These are phyloP conservation scores for Phytopythium ostracodes DNA, from an alignment of 352 stramenopile genomes.

Conservation along the genomic window DNA sequence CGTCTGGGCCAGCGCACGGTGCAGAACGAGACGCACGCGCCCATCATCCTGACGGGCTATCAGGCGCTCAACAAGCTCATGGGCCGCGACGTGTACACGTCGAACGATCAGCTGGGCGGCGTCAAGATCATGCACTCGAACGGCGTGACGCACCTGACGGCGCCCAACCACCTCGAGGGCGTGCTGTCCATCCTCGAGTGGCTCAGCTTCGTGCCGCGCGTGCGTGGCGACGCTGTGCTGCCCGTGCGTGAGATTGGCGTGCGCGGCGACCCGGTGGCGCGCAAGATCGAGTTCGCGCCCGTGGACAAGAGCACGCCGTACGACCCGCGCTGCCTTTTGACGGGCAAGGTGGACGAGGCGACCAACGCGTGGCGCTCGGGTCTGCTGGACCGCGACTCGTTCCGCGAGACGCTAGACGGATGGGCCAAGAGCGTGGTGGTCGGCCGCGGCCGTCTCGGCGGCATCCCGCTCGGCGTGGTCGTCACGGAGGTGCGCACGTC, in stretches of 20 bases:
- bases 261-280: slow-evolving; percentile 77
- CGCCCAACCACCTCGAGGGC: slow-evolving; percentile 96
- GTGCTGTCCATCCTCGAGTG: slow-evolving; percentile 96
- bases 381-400: slow-evolving; percentile 98
- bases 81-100: slow-evolving; percentile 99
- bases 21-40: slow-evolving; percentile 96
- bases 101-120: slow-evolving; percentile 99
- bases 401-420: slow-evolving; percentile 96
- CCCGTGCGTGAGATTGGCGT: slow-evolving; percentile 83
- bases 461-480: slow-evolving; percentile 98
- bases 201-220: slow-evolving; percentile 98
- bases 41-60: slow-evolving; percentile 99
- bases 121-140: slow-evolving; percentile 99
- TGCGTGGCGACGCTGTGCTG: slow-evolving; percentile 64
- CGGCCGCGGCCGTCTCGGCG: slow-evolving; percentile 95
- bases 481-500: slow-evolving; percentile 98
- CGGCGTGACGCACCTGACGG: slow-evolving; percentile 97
- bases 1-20: slow-evolving; percentile 99
- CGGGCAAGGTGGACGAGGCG: slow-evolving; percentile 70
- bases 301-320: slow-evolving; percentile 93
- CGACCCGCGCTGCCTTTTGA: slow-evolving; percentile 93
- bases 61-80: slow-evolving; percentile 99
- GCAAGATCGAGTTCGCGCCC: slow-evolving; percentile 88
- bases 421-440: slow-evolving; percentile 99
- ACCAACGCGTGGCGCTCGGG: slow-evolving; percentile 87